Base-by-base conservation (phyloP, 257 asterid genomes). In the Datura wrightii region DNA sequence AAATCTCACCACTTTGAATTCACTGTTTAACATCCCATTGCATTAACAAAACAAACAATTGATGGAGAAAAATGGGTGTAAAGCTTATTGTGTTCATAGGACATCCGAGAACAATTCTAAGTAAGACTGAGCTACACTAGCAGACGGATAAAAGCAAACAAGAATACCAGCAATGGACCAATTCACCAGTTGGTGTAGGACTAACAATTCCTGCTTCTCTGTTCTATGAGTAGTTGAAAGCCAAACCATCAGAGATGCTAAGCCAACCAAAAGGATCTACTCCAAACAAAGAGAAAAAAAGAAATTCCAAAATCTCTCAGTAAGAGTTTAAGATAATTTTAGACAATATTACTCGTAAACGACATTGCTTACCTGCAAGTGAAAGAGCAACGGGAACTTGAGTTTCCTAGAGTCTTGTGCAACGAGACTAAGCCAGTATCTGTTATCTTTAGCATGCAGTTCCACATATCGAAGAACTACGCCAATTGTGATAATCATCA, bases 171-270 rank as follows among this genome's bases (percentile, higher is more conserved):
- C 96, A 87, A 91, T 89, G 37, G 90, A 89, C 99, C 99, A 97
- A 89, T 93, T 97, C 84, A 93, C 90, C 80, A 94, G 86, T 91
- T 95, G 99, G 94, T 97, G 98, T 63, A 91, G 69, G 62, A 87
- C 92, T 88, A 87, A 95, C 89, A 93, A 85, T 87, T 94, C 97
- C 87, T 91, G 97, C 79, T 93, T 97, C 87, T 97, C 94, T 69
- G 98, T 90, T 92, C 98, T 91, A 86, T 87, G 99, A 89, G 94
- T 90, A 24, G 99, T 94, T 86, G 99, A 97, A 85, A 97, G 82
- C 76, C 94, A 85, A 86, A 97, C 97, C 98, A 97, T 93, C 72
- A 95, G 44, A 48, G 99, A 90, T 56, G 99, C 92, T 76, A 91
- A 83, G 84, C 90, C 90, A 19, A 97, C 96, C 93, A 95, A 88